A percentile compares a stretch with the other conserved stretches of the same genome.
Conservation (phyloP, 495 filamentous ascomycete genomes). For the Elasticomyces elasticus region DNA sequence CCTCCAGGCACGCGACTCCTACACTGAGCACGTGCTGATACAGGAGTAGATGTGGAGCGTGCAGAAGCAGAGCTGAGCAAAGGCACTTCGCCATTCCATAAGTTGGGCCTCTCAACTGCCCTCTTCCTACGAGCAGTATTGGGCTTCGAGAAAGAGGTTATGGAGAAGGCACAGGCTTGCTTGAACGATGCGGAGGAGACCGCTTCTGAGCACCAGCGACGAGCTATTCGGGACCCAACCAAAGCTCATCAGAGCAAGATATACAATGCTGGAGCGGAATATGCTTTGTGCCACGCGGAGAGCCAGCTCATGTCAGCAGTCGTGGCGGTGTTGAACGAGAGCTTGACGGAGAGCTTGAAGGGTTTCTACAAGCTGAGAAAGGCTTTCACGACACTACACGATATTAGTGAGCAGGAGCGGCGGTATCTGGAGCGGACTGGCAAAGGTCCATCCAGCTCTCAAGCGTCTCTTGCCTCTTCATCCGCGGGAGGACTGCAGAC, state of each 20-base stretch:
- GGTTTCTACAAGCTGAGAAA: constrained; percentile 90
- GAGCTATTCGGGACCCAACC: constrained; percentile 46
- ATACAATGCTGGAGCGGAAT: constrained; percentile 78
- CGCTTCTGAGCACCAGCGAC: constrained; percentile 68
- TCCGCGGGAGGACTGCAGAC: not conserved
- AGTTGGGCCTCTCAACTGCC: constrained; percentile 70
- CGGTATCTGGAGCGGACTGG: constrained; percentile 38
- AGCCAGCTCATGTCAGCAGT: constrained; percentile 84
- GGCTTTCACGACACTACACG: constrained; percentile 75
- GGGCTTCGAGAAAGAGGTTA: constrained; percentile 90
- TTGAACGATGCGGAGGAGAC: constrained; percentile 69
- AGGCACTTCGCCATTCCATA: constrained; percentile 81
- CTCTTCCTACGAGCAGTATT: constrained; percentile 77
- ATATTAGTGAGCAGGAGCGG: constrained; percentile 55
- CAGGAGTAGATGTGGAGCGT: constrained; percentile 52
- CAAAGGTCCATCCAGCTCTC: constrained; percentile 25
- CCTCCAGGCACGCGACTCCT: not conserved
- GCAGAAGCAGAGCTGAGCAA: constrained; percentile 66
- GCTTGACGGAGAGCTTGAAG: constrained; percentile 79
- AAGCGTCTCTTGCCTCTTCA: constrained; percentile 23
- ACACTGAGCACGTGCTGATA: not conserved
- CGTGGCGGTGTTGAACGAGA: constrained; percentile 81
- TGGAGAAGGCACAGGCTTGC: constrained; percentile 69
- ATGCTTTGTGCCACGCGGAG: constrained; percentile 66
- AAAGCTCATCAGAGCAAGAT: constrained; percentile 49